Percentiles rank a stretch among this genome's conserved stretches.
phyloP scores from a whole-genome alignment of 148 eudicot species.

The Polygonum maritimum region DNA sequence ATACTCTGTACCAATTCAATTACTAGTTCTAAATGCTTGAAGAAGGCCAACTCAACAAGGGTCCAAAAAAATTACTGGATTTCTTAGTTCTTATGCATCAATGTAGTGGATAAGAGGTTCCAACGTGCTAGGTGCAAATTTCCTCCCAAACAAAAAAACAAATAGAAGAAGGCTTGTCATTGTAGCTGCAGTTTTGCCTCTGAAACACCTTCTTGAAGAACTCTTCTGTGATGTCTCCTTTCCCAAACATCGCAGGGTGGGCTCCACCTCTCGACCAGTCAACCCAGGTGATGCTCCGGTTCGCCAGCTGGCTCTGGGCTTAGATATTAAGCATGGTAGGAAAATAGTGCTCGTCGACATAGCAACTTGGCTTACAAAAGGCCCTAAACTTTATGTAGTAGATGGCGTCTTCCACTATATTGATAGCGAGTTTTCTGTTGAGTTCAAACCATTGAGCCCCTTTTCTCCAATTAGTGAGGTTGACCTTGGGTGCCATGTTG shows the following conservation, averaged over 20 bases:
- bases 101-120: slow-evolving; percentile 34
- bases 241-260: slow-evolving; percentile 76
- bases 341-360: slow-evolving; percentile 86
- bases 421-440: slow-evolving; percentile 46
- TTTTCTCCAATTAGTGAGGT: slow-evolving; percentile 66
- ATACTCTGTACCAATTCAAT: neutral
- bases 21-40: neutral
- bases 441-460: slow-evolving; percentile 84
- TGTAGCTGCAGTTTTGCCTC: slow-evolving; percentile 39
- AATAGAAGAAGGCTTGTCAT: slow-evolving; percentile 31
- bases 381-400: slow-evolving; percentile 52
- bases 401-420: slow-evolving; percentile 42
- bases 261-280: slow-evolving; percentile 93
- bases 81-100: neutral
- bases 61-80: neutral
- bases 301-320: slow-evolving; percentile 45
- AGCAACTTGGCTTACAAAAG: slow-evolving; percentile 64
- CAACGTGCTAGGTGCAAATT: slow-evolving; percentile 68
- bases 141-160: slow-evolving; percentile 68
- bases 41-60: neutral
- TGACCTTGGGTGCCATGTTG: slow-evolving; percentile 65
- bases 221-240: slow-evolving; percentile 37
- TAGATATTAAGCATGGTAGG: slow-evolving; percentile 77
- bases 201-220: slow-evolving; percentile 41
- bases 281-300: slow-evolving; percentile 80